phyloP scores from a whole-genome alignment of 2,329 filamentous ascomycete species.

The Fusarium longipes region DNA sequence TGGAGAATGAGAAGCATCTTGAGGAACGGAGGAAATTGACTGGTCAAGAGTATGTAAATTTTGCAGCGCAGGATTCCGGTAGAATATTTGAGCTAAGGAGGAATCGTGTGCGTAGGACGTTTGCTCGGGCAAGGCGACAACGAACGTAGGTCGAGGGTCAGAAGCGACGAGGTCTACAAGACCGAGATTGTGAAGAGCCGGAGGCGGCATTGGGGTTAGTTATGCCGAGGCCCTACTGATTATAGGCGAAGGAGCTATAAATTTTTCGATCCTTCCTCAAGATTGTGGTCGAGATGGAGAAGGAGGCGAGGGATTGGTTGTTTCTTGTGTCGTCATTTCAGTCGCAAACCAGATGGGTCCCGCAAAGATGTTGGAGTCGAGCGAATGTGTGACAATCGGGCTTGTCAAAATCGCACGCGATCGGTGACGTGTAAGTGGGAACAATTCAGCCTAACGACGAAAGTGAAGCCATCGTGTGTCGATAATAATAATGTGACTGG shows the following conservation, averaged over 20 bases:
- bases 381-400: neutral
- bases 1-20: constrained; percentile 47
- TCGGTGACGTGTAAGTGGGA: constrained; percentile 13
- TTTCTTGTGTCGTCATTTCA: constrained; percentile 37
- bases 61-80: constrained; percentile 54
- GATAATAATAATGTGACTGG: neutral
- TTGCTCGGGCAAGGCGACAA: constrained; percentile 46
- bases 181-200: constrained; percentile 47
- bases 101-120: neutral
- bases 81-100: constrained; percentile 44
- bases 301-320: constrained; percentile 10
- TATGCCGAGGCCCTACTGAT: constrained; percentile 2
- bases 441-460: constrained; percentile 16
- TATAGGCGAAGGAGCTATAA: neutral
- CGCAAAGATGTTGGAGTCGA: neutral
- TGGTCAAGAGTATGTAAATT: constrained; percentile 48
- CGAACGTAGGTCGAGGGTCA: constrained; percentile 57
- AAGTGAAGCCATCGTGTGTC: constrained; percentile 22
- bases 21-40: constrained; percentile 47
- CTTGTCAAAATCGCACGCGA: constrained; percentile 24
- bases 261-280: constrained; percentile 11
- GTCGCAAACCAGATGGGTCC: constrained; percentile 23
- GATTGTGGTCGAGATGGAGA: constrained; percentile 15
- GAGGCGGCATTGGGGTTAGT: constrained; percentile 39
- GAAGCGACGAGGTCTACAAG: constrained; percentile 55